A percentile compares a stretch with the other conserved stretches of the same genome.
phyloP scores from a whole-genome alignment of 31 red algal species.

The Pterothamnion heteromorphum region DNA sequence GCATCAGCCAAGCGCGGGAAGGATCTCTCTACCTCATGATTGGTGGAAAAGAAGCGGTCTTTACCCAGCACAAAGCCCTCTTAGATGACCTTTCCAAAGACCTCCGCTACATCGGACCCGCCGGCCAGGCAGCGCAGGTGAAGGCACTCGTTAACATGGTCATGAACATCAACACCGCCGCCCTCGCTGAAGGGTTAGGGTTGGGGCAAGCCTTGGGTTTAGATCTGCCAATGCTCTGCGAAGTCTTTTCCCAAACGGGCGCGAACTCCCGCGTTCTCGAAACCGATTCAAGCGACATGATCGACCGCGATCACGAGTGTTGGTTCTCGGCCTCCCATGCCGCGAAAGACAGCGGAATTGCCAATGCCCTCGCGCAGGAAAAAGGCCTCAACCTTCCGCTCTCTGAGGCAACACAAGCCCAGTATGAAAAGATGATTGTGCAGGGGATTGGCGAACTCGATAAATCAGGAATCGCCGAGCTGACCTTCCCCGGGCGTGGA shows the following conservation, averaged over 20 bases:
- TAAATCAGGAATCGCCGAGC: constrained; percentile 39
- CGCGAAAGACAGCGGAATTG: constrained; percentile 37
- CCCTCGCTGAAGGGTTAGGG: constrained; percentile 39
- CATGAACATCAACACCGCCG: constrained; percentile 38
- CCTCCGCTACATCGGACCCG: constrained; percentile 8
- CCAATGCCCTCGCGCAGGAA: not conserved
- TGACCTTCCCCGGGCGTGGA: constrained; percentile 17
- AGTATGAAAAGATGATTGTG: not conserved
- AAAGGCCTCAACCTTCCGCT: not conserved
- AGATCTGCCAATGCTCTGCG: not conserved
- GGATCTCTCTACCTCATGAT: constrained; percentile 46
- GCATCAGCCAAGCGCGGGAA: constrained; percentile 33
- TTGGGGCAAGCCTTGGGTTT: not conserved
- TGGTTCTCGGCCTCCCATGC: constrained; percentile 6
- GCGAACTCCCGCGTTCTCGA: constrained; percentile 39
- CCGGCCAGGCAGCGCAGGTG: constrained; percentile 8
- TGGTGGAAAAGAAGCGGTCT: constrained; percentile 17
- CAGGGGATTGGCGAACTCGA: constrained; percentile 10
- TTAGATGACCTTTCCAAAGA: constrained; percentile 18
- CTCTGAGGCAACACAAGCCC: not conserved
- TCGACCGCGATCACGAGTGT: constrained; percentile 25
- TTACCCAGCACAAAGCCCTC: constrained; percentile 9
- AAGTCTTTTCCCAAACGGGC: constrained; percentile 30
- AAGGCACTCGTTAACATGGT: constrained; percentile 48
- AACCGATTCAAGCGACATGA: constrained; percentile 34